These are phyloP conservation scores for Musa troglodytarum DNA, from an alignment of 176 grass and related monocot genomes.

Conservation along the genomic window DNA sequence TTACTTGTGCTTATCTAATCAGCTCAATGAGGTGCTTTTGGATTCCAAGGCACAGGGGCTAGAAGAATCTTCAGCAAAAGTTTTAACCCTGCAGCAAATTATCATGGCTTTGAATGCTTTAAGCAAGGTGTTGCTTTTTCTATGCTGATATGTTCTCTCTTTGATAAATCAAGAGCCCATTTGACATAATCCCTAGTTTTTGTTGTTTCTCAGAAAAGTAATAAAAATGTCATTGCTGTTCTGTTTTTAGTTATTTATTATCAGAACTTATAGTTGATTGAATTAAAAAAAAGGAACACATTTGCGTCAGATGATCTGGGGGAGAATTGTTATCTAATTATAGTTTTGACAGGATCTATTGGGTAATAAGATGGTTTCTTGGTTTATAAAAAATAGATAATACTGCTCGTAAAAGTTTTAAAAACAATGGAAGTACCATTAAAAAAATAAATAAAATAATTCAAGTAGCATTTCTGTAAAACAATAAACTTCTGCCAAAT, in stretches of 20 bases:
- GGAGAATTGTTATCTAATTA: not conserved
- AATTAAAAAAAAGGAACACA: not conserved
- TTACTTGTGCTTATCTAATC: constrained; percentile 4
- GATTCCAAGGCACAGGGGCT: constrained; percentile 57
- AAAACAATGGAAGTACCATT: not conserved
- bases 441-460: not conserved
- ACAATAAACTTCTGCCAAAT: not conserved
- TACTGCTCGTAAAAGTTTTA: not conserved
- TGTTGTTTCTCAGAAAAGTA: no score
- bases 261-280: not conserved
- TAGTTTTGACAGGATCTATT: not conserved
- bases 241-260: no score
- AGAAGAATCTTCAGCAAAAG: constrained; percentile 56
- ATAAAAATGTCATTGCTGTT: no score
- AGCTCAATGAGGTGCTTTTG: constrained; percentile 70
- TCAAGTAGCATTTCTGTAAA: constrained; percentile 2
- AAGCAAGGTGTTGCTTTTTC: constrained; percentile 62
- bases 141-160: not conserved
- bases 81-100: constrained; percentile 56
- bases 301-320: not conserved
- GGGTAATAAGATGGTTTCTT: not conserved
- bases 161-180: not conserved
- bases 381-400: no score
- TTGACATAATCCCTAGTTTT: no score
- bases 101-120: constrained; percentile 85